These are phyloP conservation scores for Malus asiatica DNA, from an alignment of 306 rosid species.

Conservation along the genomic window DNA sequence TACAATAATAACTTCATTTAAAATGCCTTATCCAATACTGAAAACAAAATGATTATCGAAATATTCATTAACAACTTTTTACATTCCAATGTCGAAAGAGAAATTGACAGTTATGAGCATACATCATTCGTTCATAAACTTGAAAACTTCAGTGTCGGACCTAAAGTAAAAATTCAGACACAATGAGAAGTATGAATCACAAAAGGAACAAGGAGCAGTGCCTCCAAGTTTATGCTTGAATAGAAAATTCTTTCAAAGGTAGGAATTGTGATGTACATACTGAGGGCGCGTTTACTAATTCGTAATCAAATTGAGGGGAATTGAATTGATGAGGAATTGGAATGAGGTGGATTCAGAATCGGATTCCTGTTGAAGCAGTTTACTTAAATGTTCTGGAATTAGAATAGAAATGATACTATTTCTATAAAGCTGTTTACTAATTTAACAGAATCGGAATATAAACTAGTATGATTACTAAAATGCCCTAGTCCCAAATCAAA, in stretches of 20 bases:
- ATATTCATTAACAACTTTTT: not conserved
- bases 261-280: constrained; percentile 23
- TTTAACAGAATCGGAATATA: too few species aligned
- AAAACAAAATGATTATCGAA: not conserved
- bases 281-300: not conserved
- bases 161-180: not conserved
- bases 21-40: not conserved
- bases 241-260: not conserved
- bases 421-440: too few species aligned
- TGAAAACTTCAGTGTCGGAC: not conserved
- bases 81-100: not conserved
- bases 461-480: too few species aligned
- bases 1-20: not conserved
- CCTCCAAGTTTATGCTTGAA: not conserved
- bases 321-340: too few species aligned
- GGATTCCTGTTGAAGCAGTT: too few species aligned
- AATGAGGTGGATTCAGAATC: too few species aligned
- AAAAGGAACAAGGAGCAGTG: too few species aligned
- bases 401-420: too few species aligned
- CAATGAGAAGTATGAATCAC: not conserved
- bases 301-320: too few species aligned
- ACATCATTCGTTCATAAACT: not conserved
- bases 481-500: too few species aligned
- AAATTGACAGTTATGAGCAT: not conserved
- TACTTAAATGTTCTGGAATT: too few species aligned